phyloP scores from a whole-genome alignment of 2,329 filamentous ascomycete species.

The Penicillium italicum region DNA sequence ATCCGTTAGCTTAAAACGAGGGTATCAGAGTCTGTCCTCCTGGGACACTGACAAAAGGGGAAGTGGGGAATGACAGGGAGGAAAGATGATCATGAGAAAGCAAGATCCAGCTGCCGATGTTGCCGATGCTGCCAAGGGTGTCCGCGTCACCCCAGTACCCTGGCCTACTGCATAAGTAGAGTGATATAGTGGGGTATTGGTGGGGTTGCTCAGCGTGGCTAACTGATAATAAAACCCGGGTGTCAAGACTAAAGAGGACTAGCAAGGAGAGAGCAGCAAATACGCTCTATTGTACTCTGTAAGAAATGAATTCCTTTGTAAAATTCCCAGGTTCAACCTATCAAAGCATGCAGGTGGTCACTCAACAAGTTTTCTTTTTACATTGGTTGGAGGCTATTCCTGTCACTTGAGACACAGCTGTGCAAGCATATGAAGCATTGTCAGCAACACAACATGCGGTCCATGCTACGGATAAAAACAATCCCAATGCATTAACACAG shows the following conservation, averaged over 20 bases:
- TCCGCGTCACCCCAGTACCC: constrained; percentile 4
- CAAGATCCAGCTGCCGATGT: background rate
- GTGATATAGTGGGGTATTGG: constrained; percentile 3
- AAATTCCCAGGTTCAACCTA: background rate
- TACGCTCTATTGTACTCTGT: background rate
- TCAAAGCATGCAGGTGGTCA: background rate
- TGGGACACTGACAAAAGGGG: background rate
- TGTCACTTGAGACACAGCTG: constrained; percentile 5
- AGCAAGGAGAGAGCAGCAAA: background rate
- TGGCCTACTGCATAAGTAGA: background rate
- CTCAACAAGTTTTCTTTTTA: background rate
- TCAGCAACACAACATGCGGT: background rate
- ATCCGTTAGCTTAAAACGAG: background rate
- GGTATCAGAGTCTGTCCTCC: background rate
- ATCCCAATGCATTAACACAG: background rate
- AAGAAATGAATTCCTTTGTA: background rate
- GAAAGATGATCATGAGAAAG: background rate
- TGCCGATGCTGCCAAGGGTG: background rate
- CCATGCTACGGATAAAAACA: background rate
- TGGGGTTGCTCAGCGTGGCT: constrained; percentile 1
- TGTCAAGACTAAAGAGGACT: background rate
- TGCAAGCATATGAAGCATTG: background rate
- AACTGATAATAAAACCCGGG: background rate
- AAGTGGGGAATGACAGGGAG: background rate
- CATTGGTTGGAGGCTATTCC: constrained; percentile 3